A percentile compares a stretch with the other conserved stretches of the same genome.
phyloP scores from a whole-genome alignment of 2,329 filamentous ascomycete species.

The Didymella arachidicola region DNA sequence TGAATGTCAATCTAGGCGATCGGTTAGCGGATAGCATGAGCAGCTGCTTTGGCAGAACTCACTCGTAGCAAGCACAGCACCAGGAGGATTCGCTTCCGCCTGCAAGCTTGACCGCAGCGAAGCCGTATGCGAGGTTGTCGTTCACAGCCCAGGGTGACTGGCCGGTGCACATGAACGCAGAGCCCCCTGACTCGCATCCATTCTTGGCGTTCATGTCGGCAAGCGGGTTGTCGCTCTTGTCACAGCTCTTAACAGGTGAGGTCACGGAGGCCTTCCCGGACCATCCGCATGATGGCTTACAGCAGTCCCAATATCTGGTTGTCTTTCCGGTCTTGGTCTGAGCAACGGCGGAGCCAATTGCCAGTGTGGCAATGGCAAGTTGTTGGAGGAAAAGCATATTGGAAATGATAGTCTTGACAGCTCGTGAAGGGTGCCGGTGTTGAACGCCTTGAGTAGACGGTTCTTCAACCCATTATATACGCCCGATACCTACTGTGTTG shows the following conservation, averaged over 20 bases:
- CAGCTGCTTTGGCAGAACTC: slow-evolving; percentile 7
- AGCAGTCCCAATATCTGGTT: slow-evolving; percentile 65
- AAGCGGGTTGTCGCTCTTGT: slow-evolving; percentile 64
- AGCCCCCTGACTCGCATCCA: slow-evolving; percentile 63
- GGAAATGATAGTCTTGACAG: background rate
- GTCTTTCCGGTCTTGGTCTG: slow-evolving; percentile 43
- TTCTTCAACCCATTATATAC: slow-evolving; percentile 5
- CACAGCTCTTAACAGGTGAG: slow-evolving; percentile 63
- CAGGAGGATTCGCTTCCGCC: slow-evolving; percentile 63
- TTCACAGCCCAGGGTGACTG: slow-evolving; percentile 69
- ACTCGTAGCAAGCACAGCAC: slow-evolving; percentile 72
- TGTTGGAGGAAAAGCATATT: slow-evolving; percentile 43
- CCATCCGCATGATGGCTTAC: slow-evolving; percentile 73
- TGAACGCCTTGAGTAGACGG: background rate
- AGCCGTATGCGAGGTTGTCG: slow-evolving; percentile 68
- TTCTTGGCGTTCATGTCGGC: slow-evolving; percentile 58
- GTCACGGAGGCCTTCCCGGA: slow-evolving; percentile 63
- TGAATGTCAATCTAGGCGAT: slow-evolving; percentile 61
- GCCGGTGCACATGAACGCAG: slow-evolving; percentile 66
- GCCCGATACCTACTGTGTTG: background rate
- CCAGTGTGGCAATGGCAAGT: slow-evolving; percentile 37
- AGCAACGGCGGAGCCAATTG: slow-evolving; percentile 37
- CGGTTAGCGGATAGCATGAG: slow-evolving; percentile 16
- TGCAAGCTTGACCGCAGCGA: slow-evolving; percentile 66
- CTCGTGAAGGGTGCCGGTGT: background rate